Conservation (phyloP, 768 basidiomycete genomes). For the Rhizopogon vulgaris region DNA sequence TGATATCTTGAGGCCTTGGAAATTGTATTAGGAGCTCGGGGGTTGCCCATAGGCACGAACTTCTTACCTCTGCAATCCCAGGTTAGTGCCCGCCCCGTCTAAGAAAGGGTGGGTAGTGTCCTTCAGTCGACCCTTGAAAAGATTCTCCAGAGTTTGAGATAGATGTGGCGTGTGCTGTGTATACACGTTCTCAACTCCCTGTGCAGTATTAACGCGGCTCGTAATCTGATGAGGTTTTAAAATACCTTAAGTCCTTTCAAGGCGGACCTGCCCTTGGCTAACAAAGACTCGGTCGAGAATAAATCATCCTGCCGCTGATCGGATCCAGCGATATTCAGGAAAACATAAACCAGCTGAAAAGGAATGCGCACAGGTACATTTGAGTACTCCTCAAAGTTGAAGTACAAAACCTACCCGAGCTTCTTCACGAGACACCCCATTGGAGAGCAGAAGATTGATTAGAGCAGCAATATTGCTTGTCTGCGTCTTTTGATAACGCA, state of each 20-base stretch:
- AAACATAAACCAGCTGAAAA: slow-evolving; percentile 80
- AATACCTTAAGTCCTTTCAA: slow-evolving; percentile 89
- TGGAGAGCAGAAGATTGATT: slow-evolving; percentile 66
- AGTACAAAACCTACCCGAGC: slow-evolving; percentile 43
- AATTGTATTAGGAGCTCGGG: background rate
- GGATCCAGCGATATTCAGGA: slow-evolving; percentile 88
- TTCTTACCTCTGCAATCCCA: slow-evolving; percentile 62
- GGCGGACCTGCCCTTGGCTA: slow-evolving; percentile 91
- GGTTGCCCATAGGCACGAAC: slow-evolving; percentile 1
- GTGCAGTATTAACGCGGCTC: slow-evolving; percentile 6
- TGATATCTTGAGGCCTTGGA: slow-evolving; percentile 86
- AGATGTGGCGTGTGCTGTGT: slow-evolving; percentile 95
- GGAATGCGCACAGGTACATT: background rate
- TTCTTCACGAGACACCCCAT: slow-evolving; percentile 74
- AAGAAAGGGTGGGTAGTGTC: slow-evolving; percentile 91
- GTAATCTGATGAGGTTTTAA: background rate
- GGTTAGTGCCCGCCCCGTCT: slow-evolving; percentile 61
- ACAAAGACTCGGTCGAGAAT: slow-evolving; percentile 90
- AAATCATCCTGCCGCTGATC: slow-evolving; percentile 97
- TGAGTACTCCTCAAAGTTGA: background rate
- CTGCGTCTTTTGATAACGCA: slow-evolving; percentile 90
- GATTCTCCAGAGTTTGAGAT: slow-evolving; percentile 83
- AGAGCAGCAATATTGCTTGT: slow-evolving; percentile 75
- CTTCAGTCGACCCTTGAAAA: slow-evolving; percentile 79
- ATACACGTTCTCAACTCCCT: slow-evolving; percentile 99